phyloP scores from a whole-genome alignment of 176 grass and related monocot genomes.

The Pharus latifolius region DNA sequence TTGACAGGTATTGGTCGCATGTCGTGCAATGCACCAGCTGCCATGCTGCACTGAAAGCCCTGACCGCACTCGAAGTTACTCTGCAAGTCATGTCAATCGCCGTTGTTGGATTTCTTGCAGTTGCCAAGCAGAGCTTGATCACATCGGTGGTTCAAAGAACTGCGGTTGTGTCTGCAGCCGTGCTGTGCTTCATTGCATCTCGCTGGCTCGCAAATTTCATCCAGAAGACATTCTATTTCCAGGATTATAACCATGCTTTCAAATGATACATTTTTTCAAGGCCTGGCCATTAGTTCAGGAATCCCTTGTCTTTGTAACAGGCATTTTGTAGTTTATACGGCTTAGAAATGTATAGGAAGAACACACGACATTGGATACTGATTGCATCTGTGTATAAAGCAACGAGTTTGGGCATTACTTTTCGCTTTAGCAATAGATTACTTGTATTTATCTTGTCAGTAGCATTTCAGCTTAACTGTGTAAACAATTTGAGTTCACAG shows the following conservation, averaged over 20 bases:
- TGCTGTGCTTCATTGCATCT: constrained; percentile 59
- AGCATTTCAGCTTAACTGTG: too few relatives aligned
- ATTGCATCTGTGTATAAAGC: constrained; percentile 6
- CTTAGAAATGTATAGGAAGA: constrained; percentile 1
- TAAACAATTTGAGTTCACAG: too few relatives aligned
- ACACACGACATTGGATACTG: neutral
- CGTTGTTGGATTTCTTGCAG: constrained; percentile 42
- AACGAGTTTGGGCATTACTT: neutral
- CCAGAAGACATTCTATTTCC: constrained; percentile 83
- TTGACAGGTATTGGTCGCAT: constrained; percentile 81
- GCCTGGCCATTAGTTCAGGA: neutral
- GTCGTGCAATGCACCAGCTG: constrained; percentile 77
- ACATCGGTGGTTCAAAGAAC: constrained; percentile 23
- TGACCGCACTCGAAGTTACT: constrained; percentile 42
- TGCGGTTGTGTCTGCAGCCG: constrained; percentile 15
- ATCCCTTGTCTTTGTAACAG: neutral
- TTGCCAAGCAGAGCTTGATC: constrained; percentile 24
- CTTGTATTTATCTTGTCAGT: too few relatives aligned
- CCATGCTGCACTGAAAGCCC: constrained; percentile 33
- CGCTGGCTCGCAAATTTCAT: constrained; percentile 65
- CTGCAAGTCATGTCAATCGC: constrained; percentile 52
- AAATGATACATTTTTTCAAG: constrained; percentile 15
- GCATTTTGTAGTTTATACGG: neutral
- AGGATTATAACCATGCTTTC: constrained; percentile 83
- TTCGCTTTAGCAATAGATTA: too few relatives aligned